Base-by-base conservation (phyloP, 129 eudicot genomes). In the Flaveria trinervia region DNA sequence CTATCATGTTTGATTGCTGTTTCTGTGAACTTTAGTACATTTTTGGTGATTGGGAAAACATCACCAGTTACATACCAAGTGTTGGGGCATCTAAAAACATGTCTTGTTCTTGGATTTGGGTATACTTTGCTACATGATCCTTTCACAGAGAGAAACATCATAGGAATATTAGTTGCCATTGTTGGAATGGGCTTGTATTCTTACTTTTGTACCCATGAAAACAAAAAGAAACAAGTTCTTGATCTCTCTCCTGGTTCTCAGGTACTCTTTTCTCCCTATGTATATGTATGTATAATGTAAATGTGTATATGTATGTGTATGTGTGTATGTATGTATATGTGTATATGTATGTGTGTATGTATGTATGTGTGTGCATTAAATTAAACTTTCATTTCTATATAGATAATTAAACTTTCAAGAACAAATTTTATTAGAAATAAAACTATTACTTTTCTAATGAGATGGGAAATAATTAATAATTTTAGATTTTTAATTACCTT, bases 51-150 rank as follows among this genome's bases (percentile, higher is more conserved):
- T 15, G 99, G 99, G 22, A 95, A 95, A 84, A 95, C 99, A 68
- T 95, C 99, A 39, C 99, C 99, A 7, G 99, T 95, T n/a, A 95
- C 99, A 75, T 95, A 95, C 44, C 99, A 95, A 77, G 99, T 95
- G 16, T 68, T 95, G 4, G 99, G 99, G 15, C 99, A 95, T 74
- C 81, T 95, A 28, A 95, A 95, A 77, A 95, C 99, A 41, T 95
- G 99, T 68, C 92, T 95, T 71, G 99, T 95, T 73, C 97, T 95
- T 78, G 99, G 83, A 67, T 95, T 95, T 72, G 99, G 99, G 39
- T 95, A 95, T 30, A 91, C 97, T 0, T 82, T 95, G 16, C 65
- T 95, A 15, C 99, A 91, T 70, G 99, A 95, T 43, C 99, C 99
- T 62, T 95, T 95, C 77, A 95, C 96, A 25, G 57, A 83, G 1